Conservation (phyloP, 2,329 filamentous ascomycete genomes). For the Pyrenochaeta sp. region DNA sequence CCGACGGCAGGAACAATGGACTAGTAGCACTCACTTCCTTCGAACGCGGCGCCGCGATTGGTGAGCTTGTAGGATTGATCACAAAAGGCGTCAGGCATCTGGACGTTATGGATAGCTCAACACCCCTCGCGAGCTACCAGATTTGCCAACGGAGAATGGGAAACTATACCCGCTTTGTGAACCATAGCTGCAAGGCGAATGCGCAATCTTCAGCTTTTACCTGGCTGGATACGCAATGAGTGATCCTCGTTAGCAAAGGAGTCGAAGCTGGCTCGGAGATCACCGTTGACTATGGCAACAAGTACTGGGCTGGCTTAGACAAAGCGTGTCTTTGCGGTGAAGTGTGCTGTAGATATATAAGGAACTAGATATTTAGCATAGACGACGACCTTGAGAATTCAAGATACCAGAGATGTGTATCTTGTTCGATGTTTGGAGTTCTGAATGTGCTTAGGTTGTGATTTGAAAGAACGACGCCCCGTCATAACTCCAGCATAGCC, state of each 20-base stretch:
- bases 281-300: slow-evolving; percentile 67
- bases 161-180: slow-evolving; percentile 67
- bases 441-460: no score
- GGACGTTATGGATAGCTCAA: slow-evolving; percentile 63
- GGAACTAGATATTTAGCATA: slow-evolving; percentile 6
- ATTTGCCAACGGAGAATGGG: slow-evolving; percentile 66
- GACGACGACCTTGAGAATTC: not conserved
- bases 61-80: slow-evolving; percentile 65
- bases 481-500: no score
- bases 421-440: not conserved
- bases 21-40: slow-evolving; percentile 58
- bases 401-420: not conserved
- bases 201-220: slow-evolving; percentile 65
- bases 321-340: slow-evolving; percentile 65
- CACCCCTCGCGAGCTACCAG: slow-evolving; percentile 64
- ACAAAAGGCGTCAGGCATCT: slow-evolving; percentile 61
- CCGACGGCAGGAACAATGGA: slow-evolving; percentile 64
- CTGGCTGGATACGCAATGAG: slow-evolving; percentile 65
- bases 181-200: slow-evolving; percentile 67
- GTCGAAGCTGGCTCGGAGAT: slow-evolving; percentile 63
- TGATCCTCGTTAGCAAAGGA: slow-evolving; percentile 65
- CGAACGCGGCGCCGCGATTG: slow-evolving; percentile 61
- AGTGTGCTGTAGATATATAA: slow-evolving; percentile 58
- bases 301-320: slow-evolving; percentile 65
- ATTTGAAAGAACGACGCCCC: no score